A percentile compares a stretch with the other conserved stretches of the same genome.
Conservation (phyloP, 177 flowering plant species). For the Tripterygium wilfordii region DNA sequence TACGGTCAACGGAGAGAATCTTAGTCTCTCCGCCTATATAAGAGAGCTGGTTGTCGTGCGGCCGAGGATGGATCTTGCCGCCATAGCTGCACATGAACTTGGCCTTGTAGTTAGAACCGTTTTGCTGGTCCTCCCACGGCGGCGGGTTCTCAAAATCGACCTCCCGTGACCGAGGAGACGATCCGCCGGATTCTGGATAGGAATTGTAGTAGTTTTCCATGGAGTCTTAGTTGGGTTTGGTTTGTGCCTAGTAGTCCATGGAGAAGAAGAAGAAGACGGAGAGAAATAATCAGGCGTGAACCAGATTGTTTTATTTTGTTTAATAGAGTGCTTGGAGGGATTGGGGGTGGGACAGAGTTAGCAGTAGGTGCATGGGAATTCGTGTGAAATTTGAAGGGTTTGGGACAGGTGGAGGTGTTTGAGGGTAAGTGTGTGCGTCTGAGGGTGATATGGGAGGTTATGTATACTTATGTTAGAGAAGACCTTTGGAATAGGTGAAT, state of each 20-base stretch:
- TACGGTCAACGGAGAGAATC: constrained; percentile 56
- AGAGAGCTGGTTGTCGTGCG: constrained; percentile 56
- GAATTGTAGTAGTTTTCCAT: constrained; percentile 52
- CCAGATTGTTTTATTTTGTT: too few species aligned
- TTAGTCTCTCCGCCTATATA: constrained; percentile 69
- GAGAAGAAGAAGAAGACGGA: background rate
- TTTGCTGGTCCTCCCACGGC: constrained; percentile 48
- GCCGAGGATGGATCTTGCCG: constrained; percentile 64
- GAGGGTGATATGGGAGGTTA: too few species aligned
- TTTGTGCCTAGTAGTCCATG: too few species aligned
- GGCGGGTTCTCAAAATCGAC: constrained; percentile 52
- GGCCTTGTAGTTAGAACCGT: constrained; percentile 29
- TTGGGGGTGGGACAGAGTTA: too few species aligned
- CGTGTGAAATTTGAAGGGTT: too few species aligned
- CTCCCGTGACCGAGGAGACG: constrained; percentile 65
- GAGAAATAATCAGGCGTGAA: background rate
- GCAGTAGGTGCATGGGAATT: too few species aligned
- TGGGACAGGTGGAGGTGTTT: too few species aligned
- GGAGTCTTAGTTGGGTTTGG: too few species aligned
- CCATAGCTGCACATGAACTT: constrained; percentile 73
- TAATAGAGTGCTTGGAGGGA: background rate
- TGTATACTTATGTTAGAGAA: too few species aligned
- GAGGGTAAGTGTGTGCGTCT: too few species aligned
- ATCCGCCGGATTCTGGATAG: constrained; percentile 57
- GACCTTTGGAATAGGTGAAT: too few species aligned